Percentiles rank a stretch among this genome's conserved stretches.
Evolutionary conservation across 2,329 filamentous ascomycete genomes (phyloP).

Genomic region (Blastomyces silverae): DNA sequence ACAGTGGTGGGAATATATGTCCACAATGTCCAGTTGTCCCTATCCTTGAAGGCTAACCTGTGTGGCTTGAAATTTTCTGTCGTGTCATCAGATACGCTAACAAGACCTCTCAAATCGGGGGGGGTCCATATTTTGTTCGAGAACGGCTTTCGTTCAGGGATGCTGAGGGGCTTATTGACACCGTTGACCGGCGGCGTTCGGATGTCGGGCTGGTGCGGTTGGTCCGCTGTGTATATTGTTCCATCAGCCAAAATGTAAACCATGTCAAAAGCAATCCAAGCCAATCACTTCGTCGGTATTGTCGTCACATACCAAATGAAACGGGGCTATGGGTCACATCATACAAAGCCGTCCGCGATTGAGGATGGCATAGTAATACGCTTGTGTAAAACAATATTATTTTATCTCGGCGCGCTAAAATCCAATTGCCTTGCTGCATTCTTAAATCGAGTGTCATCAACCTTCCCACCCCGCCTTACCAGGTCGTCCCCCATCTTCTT

Average conservation of each 20-base stretch:
- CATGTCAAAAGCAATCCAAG: background rate
- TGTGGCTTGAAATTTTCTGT: background rate
- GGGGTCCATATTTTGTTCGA: background rate
- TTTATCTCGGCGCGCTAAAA: constrained; percentile 49
- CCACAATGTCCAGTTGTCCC: background rate
- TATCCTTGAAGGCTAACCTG: background rate
- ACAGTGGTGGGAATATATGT: background rate
- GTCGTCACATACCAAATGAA: background rate
- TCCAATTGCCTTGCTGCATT: constrained; percentile 79
- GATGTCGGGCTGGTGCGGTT: background rate
- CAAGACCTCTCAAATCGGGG: background rate
- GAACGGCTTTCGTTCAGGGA: background rate
- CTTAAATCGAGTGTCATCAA: constrained; percentile 58
- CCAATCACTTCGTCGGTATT: background rate
- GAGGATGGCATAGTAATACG: background rate
- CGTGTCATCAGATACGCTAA: background rate
- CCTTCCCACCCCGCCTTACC: constrained; percentile 64
- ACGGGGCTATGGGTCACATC: background rate
- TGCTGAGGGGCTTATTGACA: background rate
- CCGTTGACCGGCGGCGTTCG: no score
- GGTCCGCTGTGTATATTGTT: background rate
- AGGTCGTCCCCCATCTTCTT: constrained; percentile 77
- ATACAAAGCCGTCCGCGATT: background rate
- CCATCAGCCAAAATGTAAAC: background rate
- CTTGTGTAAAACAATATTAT: background rate